Evolutionary conservation across 2,329 filamentous ascomycete species (phyloP).

Genomic region (Moelleriella libera): DNA sequence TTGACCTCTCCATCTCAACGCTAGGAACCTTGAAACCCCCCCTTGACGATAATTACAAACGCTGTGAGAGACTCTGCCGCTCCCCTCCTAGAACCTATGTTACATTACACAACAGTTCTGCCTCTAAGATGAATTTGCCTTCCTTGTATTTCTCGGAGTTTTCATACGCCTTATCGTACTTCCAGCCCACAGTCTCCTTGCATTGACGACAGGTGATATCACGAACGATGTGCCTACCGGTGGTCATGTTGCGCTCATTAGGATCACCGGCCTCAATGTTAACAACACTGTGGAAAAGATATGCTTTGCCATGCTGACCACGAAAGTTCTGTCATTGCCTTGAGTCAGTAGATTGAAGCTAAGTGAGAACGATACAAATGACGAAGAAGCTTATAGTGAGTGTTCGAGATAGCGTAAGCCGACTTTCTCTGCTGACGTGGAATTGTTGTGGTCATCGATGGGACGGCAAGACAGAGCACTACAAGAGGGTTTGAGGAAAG

Average conservation of each 20-base stretch:
- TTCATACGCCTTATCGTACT: constrained; percentile 97
- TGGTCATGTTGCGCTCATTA: constrained; percentile 97
- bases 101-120: constrained; percentile 75
- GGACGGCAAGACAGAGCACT: too few species aligned
- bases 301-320: constrained; percentile 95
- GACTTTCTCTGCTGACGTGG: too few species aligned
- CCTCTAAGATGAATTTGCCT: constrained; percentile 93
- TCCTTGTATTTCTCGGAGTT: constrained; percentile 93
- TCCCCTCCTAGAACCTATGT: constrained; percentile 13
- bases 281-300: constrained; percentile 87
- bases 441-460: too few species aligned
- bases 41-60: not conserved
- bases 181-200: constrained; percentile 90
- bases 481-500: not conserved
- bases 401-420: too few species aligned
- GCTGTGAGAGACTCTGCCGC: too few species aligned
- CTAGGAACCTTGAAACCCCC: not conserved
- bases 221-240: constrained; percentile 82
- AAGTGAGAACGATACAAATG: not conserved
- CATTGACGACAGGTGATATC: constrained; percentile 89
- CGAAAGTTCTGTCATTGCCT: constrained; percentile 65
- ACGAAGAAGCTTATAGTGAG: too few species aligned
- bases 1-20: not conserved
- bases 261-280: constrained; percentile 75
- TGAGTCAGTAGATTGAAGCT: not conserved